A percentile compares a stretch with the other conserved stretches of the same genome.
Evolutionary conservation across 305 asterid genomes (phyloP).

Genomic region (Fraxinus angustifolia): DNA sequence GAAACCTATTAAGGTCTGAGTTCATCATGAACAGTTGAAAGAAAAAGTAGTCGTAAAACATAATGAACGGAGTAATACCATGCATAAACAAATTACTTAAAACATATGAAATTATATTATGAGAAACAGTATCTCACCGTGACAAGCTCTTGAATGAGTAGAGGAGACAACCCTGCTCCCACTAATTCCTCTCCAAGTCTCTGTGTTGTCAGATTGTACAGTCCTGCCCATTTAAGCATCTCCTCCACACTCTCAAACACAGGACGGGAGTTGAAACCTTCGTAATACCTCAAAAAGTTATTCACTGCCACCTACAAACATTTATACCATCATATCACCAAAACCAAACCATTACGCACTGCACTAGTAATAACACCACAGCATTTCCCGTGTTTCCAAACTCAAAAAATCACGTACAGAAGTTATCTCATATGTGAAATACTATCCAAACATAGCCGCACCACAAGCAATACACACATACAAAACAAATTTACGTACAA

Average conservation of each 20-base stretch:
- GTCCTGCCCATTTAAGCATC: slow-evolving; percentile 93
- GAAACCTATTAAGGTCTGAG: neutral
- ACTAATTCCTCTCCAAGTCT: slow-evolving; percentile 59
- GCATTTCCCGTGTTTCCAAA: neutral
- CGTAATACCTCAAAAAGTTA: slow-evolving; percentile 65
- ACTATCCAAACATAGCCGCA: neutral
- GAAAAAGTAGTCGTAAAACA: neutral
- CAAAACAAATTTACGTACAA: neutral
- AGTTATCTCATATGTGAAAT: neutral
- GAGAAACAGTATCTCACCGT: slow-evolving; percentile 54
- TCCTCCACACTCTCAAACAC: slow-evolving; percentile 71
- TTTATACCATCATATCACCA: slow-evolving; percentile 19
- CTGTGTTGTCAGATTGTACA: slow-evolving; percentile 58
- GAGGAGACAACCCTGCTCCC: slow-evolving; percentile 51
- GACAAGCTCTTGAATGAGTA: slow-evolving; percentile 74
- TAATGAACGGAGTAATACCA: slow-evolving; percentile 5
- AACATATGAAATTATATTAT: slow-evolving; percentile 2
- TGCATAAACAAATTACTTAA: neutral
- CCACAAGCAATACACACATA: neutral
- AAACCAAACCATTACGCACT: neutral
- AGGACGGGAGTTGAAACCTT: slow-evolving; percentile 64
- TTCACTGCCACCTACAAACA: slow-evolving; percentile 51
- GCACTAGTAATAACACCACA: neutral
- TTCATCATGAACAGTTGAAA: neutral
- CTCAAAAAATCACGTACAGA: neutral